These are phyloP conservation scores for Buxus sempervirens DNA, from an alignment of 164 flowering plant species.

Conservation along the genomic window DNA sequence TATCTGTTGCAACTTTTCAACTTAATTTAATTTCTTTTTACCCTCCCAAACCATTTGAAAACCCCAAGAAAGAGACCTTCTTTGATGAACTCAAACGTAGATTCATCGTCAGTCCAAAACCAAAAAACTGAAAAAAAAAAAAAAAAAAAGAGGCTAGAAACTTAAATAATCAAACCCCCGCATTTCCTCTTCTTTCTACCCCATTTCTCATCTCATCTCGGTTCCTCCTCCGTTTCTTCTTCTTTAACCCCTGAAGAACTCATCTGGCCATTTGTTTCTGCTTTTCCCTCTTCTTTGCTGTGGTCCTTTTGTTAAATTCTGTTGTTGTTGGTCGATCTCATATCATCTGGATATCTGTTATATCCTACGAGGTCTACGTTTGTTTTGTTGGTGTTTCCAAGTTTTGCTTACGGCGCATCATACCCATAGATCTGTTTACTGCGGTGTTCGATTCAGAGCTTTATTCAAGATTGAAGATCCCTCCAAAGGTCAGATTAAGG, in stretches of 20 bases:
- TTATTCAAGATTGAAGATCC: slow-evolving; percentile 10
- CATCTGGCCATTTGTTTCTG: neutral
- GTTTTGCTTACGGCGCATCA: no score
- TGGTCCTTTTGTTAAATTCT: neutral
- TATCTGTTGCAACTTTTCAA: slow-evolving; percentile 12
- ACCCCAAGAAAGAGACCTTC: slow-evolving; percentile 25
- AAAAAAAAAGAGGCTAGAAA: neutral
- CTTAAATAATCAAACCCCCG: neutral
- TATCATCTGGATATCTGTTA: slow-evolving; percentile 8
- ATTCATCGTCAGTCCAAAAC: slow-evolving; percentile 10
- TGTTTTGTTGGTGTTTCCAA: no score
- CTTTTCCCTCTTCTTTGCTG: neutral
- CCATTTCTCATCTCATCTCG: slow-evolving; percentile 3
- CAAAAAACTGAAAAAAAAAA: neutral
- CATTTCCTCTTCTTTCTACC: neutral
- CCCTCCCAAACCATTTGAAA: slow-evolving; percentile 39
- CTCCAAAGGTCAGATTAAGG: slow-evolving; percentile 23
- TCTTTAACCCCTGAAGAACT: no score
- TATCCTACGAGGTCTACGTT: neutral
- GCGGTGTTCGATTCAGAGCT: slow-evolving; percentile 14
- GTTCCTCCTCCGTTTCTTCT: neutral
- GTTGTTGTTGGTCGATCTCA: no score
- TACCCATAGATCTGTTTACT: slow-evolving; percentile 15
- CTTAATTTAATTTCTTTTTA: slow-evolving; percentile 19
- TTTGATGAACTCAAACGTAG: slow-evolving; percentile 13